Conservation (phyloP, 768 basidiomycete species). For the Kwoniella pini region DNA sequence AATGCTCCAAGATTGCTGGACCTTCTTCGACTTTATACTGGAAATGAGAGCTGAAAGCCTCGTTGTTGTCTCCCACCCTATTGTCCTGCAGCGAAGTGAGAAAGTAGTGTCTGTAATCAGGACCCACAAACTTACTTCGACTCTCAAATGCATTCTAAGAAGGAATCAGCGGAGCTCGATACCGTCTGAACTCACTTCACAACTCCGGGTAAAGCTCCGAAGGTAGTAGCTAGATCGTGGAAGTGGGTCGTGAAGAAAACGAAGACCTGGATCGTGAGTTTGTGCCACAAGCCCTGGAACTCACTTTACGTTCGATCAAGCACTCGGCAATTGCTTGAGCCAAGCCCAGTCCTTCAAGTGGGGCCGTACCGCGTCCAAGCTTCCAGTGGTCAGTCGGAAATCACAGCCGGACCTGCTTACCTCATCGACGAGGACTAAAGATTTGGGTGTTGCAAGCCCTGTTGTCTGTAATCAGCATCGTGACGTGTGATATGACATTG, state of each 20-base stretch:
- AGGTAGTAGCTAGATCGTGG: constrained; percentile 71
- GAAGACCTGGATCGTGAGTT: constrained; percentile 62
- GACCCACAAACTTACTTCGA: constrained; percentile 62
- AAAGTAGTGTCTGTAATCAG: constrained; percentile 7
- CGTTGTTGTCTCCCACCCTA: constrained; percentile 13
- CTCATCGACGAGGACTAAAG: constrained; percentile 86
- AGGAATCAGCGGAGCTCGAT: background rate
- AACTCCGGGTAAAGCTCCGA: constrained; percentile 74
- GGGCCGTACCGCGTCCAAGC: constrained; percentile 80
- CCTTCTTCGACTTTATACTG: constrained; percentile 54
- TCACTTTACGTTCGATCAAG: constrained; percentile 68
- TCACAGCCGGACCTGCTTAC: constrained; percentile 15
- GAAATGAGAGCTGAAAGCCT: constrained; percentile 47
- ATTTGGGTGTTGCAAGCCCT: constrained; percentile 68
- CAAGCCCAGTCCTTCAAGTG: constrained; percentile 66
- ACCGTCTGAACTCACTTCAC: constrained; percentile 65
- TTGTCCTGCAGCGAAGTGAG: constrained; percentile 1
- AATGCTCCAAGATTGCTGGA: constrained; percentile 40
- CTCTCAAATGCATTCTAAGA: constrained; percentile 74
- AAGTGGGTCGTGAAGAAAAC: constrained; percentile 96
- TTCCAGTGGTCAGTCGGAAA: constrained; percentile 6
- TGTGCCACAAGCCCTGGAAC: constrained; percentile 11
- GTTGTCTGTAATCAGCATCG: no score
- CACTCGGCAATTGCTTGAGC: constrained; percentile 57
- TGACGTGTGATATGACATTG: no score